phyloP scores from a whole-genome alignment of 2,329 filamentous ascomycete species.

The Sporothrix luriei region DNA sequence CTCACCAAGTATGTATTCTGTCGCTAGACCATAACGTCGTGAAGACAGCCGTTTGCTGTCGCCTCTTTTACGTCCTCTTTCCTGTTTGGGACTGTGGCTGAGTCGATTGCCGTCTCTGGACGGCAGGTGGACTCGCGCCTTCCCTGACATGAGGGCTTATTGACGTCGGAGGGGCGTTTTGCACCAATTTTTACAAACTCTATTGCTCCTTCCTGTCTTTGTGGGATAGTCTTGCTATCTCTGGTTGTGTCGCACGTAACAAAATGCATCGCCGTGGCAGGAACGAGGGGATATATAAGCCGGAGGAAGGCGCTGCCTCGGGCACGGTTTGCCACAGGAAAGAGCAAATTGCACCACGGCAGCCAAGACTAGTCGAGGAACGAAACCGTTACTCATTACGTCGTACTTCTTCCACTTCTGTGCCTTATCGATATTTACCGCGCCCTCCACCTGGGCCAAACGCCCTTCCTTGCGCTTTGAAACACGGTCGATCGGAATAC shows the following conservation, averaged over 20 bases:
- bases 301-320: slow-evolving; percentile 6
- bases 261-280: neutral
- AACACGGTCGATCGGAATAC: slow-evolving; percentile 9
- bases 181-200: neutral
- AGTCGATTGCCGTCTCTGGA: neutral
- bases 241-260: neutral
- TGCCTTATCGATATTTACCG: neutral
- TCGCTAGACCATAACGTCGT: neutral
- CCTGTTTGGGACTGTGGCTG: slow-evolving; percentile 24
- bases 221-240: neutral
- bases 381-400: neutral
- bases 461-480: neutral
- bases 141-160: neutral
- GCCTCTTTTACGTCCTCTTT: slow-evolving; percentile 25
- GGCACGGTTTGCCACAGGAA: neutral
- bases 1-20: neutral
- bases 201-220: slow-evolving; percentile 19
- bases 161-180: neutral
- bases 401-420: neutral
- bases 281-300: slow-evolving; percentile 11
- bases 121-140: no score
- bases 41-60: neutral
- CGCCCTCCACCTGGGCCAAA: neutral
- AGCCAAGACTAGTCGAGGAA: neutral
- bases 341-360: neutral